phyloP scores from a whole-genome alignment of 345 rosid genomes.

The Syzygium oleosum region DNA sequence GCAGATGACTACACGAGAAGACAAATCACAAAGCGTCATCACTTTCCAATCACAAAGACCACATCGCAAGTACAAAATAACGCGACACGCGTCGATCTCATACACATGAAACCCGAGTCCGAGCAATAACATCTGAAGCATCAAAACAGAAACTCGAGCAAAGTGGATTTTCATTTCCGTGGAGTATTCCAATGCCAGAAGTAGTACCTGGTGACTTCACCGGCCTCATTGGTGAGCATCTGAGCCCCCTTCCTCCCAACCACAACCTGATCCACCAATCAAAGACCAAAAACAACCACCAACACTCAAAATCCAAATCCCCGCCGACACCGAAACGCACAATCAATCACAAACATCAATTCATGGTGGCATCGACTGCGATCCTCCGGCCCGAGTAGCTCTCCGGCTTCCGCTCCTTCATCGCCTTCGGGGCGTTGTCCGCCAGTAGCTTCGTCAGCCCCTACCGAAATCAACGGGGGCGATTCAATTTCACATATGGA shows the following conservation, averaged over 20 bases:
- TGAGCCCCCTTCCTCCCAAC: constrained; percentile 88
- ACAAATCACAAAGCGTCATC: background rate
- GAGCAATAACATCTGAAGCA: too few species aligned
- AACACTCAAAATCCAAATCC: background rate
- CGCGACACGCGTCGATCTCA: too few species aligned
- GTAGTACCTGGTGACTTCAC: constrained; percentile 78
- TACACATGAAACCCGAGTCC: too few species aligned
- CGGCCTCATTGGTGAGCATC: constrained; percentile 87
- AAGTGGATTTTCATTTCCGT: background rate
- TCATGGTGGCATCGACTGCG: constrained; percentile 94
- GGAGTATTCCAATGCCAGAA: background rate
- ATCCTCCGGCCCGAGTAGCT: constrained; percentile 83
- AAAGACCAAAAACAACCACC: background rate
- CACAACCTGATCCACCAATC: constrained; percentile 50
- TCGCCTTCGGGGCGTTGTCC: constrained; percentile 70
- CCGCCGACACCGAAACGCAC: background rate
- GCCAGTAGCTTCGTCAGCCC: constrained; percentile 92
- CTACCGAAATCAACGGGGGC: constrained; percentile 14
- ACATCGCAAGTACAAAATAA: too few species aligned
- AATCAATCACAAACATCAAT: background rate
- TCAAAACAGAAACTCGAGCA: too few species aligned
- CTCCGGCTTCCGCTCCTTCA: constrained; percentile 86
- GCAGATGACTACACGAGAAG: constrained; percentile 51
- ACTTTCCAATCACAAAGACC: background rate
- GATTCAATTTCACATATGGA: too few species aligned